Evolutionary conservation across 495 filamentous ascomycete genomes (phyloP).

Genomic region (Terfezia claveryi): DNA sequence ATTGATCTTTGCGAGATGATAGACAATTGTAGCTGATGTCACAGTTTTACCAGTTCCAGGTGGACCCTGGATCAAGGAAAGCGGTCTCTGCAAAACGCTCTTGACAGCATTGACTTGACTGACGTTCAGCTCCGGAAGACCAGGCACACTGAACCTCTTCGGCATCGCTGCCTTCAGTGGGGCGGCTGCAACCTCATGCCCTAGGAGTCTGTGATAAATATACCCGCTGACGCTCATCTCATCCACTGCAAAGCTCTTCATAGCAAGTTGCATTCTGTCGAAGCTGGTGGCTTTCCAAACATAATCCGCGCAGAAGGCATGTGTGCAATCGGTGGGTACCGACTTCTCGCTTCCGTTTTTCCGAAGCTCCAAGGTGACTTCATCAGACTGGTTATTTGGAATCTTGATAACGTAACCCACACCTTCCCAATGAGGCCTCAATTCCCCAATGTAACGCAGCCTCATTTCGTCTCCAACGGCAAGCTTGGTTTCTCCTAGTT

Average conservation of each 20-base stretch:
- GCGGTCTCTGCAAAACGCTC: conserved; percentile 74
- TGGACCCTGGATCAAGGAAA: conserved; percentile 66
- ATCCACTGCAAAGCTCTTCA: conserved; percentile 98
- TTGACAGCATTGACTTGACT: conserved; percentile 96
- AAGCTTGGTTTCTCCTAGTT: conserved; percentile 92
- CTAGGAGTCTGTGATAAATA: conserved; percentile 92
- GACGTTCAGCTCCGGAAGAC: conserved; percentile 82
- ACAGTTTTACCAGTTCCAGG: conserved; percentile 97
- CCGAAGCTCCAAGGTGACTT: conserved; percentile 86
- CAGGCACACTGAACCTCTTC: conserved; percentile 89
- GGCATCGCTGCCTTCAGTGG: conserved; percentile 94
- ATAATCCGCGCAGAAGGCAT: conserved; percentile 95
- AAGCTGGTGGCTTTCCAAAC: conserved; percentile 99
- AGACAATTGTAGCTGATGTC: conserved; percentile 97
- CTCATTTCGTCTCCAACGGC: conserved; percentile 98
- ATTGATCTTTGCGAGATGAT: conserved; percentile 88
- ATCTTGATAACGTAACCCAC: conserved; percentile 99
- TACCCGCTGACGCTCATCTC: conserved; percentile 98
- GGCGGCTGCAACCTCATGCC: conserved; percentile 85
- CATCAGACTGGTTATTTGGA: conserved; percentile 95
- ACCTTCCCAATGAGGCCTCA: conserved; percentile 88
- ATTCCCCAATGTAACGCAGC: conserved; percentile 82
- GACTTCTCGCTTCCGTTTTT: conserved; percentile 80
- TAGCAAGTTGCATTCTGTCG: conserved; percentile 95
- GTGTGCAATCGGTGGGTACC: conserved; percentile 90